Base-by-base conservation (phyloP, 352 stramenopile genomes). In the Lagenidium sp. region DNA sequence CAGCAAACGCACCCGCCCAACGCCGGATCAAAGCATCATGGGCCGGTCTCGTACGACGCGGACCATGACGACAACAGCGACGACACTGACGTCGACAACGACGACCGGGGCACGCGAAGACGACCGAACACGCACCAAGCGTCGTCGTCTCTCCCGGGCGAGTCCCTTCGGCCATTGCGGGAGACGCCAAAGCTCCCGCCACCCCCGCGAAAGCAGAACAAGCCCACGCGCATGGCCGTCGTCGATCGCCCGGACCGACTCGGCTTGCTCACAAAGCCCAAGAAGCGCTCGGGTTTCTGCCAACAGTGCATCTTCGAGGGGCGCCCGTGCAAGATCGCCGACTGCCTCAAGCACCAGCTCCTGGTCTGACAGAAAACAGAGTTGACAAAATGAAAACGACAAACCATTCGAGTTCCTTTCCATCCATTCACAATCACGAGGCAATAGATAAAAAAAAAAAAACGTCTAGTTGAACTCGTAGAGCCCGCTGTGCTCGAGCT, bases 401-500 rank as follows among this genome's bases (percentile, higher is more conserved):
- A n/a, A n/a, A n/a, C n/a, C n/a, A n/a, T n/a, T n/a, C n/a, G n/a
- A n/a, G n/a, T n/a, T n/a, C n/a, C n/a, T n/a, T n/a, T n/a, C n/a
- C n/a, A n/a, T n/a, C n/a, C n/a, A n/a, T n/a, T n/a, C n/a, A n/a
- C n/a, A n/a, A n/a, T n/a, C n/a, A n/a, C n/a, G n/a, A n/a, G n/a
- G n/a, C n/a, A n/a, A n/a, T n/a, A n/a, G n/a, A n/a, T n/a, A n/a
- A n/a, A n/a, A n/a, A n/a, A n/a, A n/a, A n/a, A n/a, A n/a, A n/a
- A n/a, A n/a, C n/a, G n/a, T 23, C 53, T 72, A 84, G 36, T 67
- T 63, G 52, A 91, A 32, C 50, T 83, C 76, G 31, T 84, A 92
- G 28, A 92, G 56, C 8, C 76, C 79, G 20, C 74, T 62, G 37
- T 85, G 22, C 32, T 92, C 80, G 6, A 95, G 64, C 41, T 94